Conservation (phyloP, 805 yeast species). For the Phaffomyces thermotolerans region DNA sequence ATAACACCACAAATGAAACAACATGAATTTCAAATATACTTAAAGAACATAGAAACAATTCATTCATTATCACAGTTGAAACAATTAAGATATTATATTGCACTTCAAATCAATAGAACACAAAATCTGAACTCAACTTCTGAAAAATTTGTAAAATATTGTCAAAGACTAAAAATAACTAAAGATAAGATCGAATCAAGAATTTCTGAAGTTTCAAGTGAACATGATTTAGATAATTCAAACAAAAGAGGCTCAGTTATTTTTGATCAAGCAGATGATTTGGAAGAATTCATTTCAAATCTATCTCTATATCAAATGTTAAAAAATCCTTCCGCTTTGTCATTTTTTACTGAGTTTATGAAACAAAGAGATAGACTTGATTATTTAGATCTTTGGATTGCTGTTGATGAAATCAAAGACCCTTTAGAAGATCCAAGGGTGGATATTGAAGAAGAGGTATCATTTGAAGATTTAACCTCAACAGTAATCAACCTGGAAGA, state of each 20-base stretch:
- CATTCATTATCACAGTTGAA: constrained; percentile 37
- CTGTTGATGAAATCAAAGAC: constrained; percentile 60
- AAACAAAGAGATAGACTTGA: constrained; percentile 38
- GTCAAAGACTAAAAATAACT: constrained; percentile 26
- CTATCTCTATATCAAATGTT: constrained; percentile 38
- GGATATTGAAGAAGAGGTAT: constrained; percentile 21
- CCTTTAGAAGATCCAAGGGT: constrained; percentile 50
- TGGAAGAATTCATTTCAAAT: constrained; percentile 19
- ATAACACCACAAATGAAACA: constrained; percentile 35
- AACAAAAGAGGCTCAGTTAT: constrained; percentile 6
- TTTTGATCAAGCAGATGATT: constrained; percentile 9
- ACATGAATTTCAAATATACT: constrained; percentile 33
- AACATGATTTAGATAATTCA: neutral
- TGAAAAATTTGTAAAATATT: constrained; percentile 21
- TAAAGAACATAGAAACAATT: constrained; percentile 28
- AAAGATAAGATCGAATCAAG: constrained; percentile 24
- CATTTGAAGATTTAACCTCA: constrained; percentile 5
- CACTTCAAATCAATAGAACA: constrained; percentile 40
- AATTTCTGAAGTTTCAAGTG: constrained; percentile 22
- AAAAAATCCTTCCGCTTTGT: constrained; percentile 38
- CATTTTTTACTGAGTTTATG: constrained; percentile 50
- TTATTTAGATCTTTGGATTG: constrained; percentile 56
- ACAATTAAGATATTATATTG: constrained; percentile 40
- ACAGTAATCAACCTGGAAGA: constrained; percentile 26
- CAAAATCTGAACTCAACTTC: constrained; percentile 25